Conservation (phyloP, 768 basidiomycete genomes). For the Amyloporia xantha region DNA sequence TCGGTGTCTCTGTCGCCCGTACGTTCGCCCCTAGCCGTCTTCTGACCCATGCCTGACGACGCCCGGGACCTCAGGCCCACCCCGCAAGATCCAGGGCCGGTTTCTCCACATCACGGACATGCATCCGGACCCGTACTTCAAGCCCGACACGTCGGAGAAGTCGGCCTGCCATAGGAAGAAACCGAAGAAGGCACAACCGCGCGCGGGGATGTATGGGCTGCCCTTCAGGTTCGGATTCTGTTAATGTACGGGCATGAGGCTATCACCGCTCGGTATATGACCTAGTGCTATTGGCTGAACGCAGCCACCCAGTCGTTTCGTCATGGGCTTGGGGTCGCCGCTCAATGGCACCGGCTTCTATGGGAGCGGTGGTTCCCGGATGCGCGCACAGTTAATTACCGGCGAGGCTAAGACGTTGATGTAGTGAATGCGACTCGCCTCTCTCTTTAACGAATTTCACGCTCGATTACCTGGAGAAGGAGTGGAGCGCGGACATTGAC, state of each 20-base stretch:
- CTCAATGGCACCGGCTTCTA: no score
- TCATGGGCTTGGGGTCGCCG: no score
- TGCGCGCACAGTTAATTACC: background rate
- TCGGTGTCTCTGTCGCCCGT: slow-evolving; percentile 29
- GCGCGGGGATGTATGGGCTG: slow-evolving; percentile 58
- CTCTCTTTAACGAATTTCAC: slow-evolving; percentile 73
- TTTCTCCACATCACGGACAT: slow-evolving; percentile 83
- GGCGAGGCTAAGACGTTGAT: background rate
- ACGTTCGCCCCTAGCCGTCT: slow-evolving; percentile 14
- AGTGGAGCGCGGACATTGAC: slow-evolving; percentile 81
- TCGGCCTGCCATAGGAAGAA: slow-evolving; percentile 63
- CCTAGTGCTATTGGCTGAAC: no score
- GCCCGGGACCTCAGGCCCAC: slow-evolving; percentile 7
- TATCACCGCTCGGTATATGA: no score
- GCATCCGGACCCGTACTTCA: slow-evolving; percentile 73
- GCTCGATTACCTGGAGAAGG: slow-evolving; percentile 68
- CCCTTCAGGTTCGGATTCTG: slow-evolving; percentile 49
- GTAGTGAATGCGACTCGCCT: slow-evolving; percentile 78
- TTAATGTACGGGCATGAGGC: background rate
- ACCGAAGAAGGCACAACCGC: slow-evolving; percentile 45
- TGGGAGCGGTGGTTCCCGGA: no score
- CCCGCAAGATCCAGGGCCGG: slow-evolving; percentile 56
- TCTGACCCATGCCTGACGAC: slow-evolving; percentile 8
- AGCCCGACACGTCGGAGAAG: slow-evolving; percentile 40
- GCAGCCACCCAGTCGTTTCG: no score